Evolutionary conservation across 208 protist species (phyloP).

Genomic region (Trypanosomatidae sp.): DNA sequence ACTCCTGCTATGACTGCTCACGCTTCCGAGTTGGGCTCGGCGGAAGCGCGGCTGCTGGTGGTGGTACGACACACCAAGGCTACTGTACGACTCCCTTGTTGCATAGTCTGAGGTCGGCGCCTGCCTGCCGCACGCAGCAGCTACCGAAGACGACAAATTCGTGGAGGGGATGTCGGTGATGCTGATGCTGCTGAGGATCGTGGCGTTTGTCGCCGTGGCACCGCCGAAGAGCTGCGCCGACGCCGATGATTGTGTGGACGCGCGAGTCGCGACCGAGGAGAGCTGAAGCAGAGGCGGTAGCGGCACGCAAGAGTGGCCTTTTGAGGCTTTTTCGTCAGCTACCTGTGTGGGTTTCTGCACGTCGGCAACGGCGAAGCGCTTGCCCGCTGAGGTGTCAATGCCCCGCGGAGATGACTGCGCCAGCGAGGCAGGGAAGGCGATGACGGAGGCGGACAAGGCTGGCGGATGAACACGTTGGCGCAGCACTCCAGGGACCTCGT

Average conservation of each 20-base stretch:
- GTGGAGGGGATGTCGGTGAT: background rate
- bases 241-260: background rate
- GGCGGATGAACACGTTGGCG: background rate
- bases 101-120: background rate
- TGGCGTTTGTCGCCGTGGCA: background rate
- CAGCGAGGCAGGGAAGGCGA: background rate
- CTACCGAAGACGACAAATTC: background rate
- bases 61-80: background rate
- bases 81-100: background rate
- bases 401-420: background rate
- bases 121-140: background rate
- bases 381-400: background rate
- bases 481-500: background rate
- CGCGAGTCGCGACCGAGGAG: background rate
- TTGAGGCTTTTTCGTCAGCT: background rate
- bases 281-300: slow-evolving; percentile 1
- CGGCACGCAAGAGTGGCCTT: background rate
- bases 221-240: background rate
- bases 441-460: background rate
- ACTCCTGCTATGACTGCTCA: slow-evolving; percentile 1
- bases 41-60: background rate
- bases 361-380: background rate
- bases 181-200: background rate
- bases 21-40: background rate
- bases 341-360: background rate